Conservation (phyloP, 2,329 filamentous ascomycete species). For the Aureobasidium sp. region DNA sequence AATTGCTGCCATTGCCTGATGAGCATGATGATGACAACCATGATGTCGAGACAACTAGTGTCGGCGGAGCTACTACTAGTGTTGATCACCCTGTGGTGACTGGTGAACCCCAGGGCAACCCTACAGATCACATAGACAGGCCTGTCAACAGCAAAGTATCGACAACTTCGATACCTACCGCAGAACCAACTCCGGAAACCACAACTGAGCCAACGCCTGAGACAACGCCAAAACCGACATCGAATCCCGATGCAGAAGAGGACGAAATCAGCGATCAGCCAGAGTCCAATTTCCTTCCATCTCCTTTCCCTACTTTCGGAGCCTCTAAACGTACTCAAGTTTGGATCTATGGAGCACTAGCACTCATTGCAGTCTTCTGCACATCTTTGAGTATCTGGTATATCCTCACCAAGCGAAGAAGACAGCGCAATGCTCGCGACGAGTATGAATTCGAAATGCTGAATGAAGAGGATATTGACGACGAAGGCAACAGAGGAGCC, state of each 20-base stretch:
- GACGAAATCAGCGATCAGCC: slow-evolving; percentile 22
- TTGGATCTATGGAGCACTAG: slow-evolving; percentile 86
- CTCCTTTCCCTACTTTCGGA: slow-evolving; percentile 83
- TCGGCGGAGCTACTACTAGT: slow-evolving; percentile 55
- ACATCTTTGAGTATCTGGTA: slow-evolving; percentile 73
- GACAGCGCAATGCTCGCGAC: slow-evolving; percentile 65
- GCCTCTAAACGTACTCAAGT: slow-evolving; percentile 78
- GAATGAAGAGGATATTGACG: slow-evolving; percentile 63
- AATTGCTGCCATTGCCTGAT: slow-evolving; percentile 70
- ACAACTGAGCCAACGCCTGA: slow-evolving; percentile 9
- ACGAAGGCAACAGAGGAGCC: slow-evolving; percentile 37
- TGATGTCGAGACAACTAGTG: slow-evolving; percentile 50
- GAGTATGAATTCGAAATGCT: slow-evolving; percentile 94
- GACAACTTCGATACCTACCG: slow-evolving; percentile 21
- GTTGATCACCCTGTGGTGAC: slow-evolving; percentile 42
- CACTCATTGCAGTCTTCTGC: slow-evolving; percentile 82
- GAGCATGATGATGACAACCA: slow-evolving; percentile 80
- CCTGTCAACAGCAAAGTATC: slow-evolving; percentile 52
- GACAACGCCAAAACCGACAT: slow-evolving; percentile 23
- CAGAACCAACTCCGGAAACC: slow-evolving; percentile 21
- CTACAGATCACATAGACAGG: slow-evolving; percentile 42
- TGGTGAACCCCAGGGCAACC: slow-evolving; percentile 37
- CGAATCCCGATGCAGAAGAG: slow-evolving; percentile 23
- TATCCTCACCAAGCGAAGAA: slow-evolving; percentile 59
- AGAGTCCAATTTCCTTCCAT: slow-evolving; percentile 61